Conservation (phyloP, 257 asterid species). For the Orobanche coerulescens region DNA sequence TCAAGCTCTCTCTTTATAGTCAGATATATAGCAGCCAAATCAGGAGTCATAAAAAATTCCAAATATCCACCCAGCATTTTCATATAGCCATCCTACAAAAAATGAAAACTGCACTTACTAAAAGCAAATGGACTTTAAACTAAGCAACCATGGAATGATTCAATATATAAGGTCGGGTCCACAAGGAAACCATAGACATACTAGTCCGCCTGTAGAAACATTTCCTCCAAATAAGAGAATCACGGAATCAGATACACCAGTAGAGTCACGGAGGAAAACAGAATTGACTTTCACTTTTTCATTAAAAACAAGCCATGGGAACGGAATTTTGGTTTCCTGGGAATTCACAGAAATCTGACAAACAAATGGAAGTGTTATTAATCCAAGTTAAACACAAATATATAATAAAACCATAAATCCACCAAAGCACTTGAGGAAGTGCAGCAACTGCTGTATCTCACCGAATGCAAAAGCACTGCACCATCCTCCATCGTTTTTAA, state of each 20-base stretch:
- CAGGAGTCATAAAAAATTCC: conserved; percentile 81
- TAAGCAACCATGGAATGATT: background rate
- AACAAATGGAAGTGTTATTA: conserved; percentile 17
- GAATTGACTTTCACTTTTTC: conserved; percentile 88
- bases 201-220: conserved; percentile 49
- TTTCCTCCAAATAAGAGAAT: conserved; percentile 84
- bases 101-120: conserved; percentile 18
- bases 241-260: conserved; percentile 79
- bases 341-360: conserved; percentile 74
- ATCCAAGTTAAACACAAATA: conserved; percentile 17
- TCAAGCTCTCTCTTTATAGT: conserved; percentile 66
- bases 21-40: conserved; percentile 55
- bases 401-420: conserved; percentile 16
- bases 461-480: conserved; percentile 74
- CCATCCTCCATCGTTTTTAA: conserved; percentile 97
- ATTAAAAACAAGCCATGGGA: conserved; percentile 91
- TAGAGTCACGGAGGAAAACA: conserved; percentile 87
- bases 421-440: background rate
- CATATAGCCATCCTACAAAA: conserved; percentile 72
- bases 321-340: conserved; percentile 63
- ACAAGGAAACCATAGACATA: conserved; percentile 34
- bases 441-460: conserved; percentile 30
- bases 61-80: conserved; percentile 88
- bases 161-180: conserved; percentile 3
- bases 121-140: conserved; percentile 5